Evolutionary conservation across 441 rosid species (phyloP).

Genomic region (Rhodomyrtus psidioides): DNA sequence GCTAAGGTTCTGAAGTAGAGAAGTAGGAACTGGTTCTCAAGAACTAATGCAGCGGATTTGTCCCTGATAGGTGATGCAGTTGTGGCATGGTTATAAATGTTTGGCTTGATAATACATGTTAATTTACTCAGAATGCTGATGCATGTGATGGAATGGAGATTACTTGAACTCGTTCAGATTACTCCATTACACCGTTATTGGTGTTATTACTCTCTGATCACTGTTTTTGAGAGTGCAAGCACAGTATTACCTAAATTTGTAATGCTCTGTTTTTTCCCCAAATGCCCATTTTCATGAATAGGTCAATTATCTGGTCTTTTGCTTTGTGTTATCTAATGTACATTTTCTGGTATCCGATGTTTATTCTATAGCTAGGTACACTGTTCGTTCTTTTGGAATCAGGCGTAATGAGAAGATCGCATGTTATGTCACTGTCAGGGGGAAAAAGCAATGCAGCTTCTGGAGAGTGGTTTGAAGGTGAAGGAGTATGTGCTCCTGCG

Average conservation of each 20-base stretch:
- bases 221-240: neutral
- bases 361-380: slow-evolving; percentile 17
- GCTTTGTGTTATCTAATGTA: neutral
- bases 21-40: neutral
- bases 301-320: neutral
- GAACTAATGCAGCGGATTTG: neutral
- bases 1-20: neutral
- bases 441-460: slow-evolving; percentile 23
- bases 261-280: neutral
- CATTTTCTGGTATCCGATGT: neutral
- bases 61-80: neutral
- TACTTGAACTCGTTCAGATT: neutral
- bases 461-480: slow-evolving; percentile 26
- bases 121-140: neutral
- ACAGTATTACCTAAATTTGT: neutral
- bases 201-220: neutral
- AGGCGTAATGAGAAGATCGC: slow-evolving; percentile 24
- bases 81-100: neutral
- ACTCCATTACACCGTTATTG: neutral
- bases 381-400: slow-evolving; percentile 24
- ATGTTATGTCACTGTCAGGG: slow-evolving; percentile 20
- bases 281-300: neutral
- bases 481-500: slow-evolving; percentile 16
- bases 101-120: neutral
- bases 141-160: neutral